Evolutionary conservation across 2,329 filamentous ascomycete species (phyloP), one percentile per base, ranked within the genome.

Genomic region (Helminthosporium solani): DNA sequence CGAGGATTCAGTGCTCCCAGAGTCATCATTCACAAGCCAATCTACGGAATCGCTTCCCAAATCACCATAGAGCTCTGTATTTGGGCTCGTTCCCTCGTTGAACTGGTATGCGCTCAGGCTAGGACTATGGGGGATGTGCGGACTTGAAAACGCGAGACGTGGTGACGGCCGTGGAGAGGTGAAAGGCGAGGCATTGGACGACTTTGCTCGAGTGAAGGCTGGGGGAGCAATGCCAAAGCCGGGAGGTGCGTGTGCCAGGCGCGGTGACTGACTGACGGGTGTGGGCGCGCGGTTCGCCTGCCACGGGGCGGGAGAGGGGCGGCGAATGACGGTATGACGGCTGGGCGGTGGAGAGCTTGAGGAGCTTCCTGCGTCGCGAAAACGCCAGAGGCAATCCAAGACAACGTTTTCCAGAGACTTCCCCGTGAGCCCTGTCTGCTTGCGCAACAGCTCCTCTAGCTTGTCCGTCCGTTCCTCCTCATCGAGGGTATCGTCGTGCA

Each of bases 381-480:
- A 87, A 65, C 88, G 82, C 92, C 92, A 97, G 56, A 97, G 78
- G 36, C 90, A 87, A 68, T 96, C 90, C 50, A 99, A 78, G 45
- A 96, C 85, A 31, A 87, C 87, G 75, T 96, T 94, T 66, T 97
- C 94, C 44, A 97, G 80, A 18, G 85, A 81, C 55, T 84, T 76
- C 48, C 90, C 92, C 15, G 80, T 81, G 57, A 97, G 76, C 23
- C 78, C 80, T 7, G 90, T 90, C 73, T 91, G 84, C 58, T 84
- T 85, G 71, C 84, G 86, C 61, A 97, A 78, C 42, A 96, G 78
- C 56, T 90, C 87, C 74, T 96, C 91, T 42, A 96, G 78, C 73
- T 83, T 88, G 72, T 97, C 92, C 39, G 88, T 92, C 78, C 94
- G 95, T 66, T 96, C 92, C 73, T 99, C 94, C 54, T 97, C 94